A percentile compares a stretch with the other conserved stretches of the same genome.
Conservation (phyloP, 345 rosid genomes). For the Lepidium africanum region DNA sequence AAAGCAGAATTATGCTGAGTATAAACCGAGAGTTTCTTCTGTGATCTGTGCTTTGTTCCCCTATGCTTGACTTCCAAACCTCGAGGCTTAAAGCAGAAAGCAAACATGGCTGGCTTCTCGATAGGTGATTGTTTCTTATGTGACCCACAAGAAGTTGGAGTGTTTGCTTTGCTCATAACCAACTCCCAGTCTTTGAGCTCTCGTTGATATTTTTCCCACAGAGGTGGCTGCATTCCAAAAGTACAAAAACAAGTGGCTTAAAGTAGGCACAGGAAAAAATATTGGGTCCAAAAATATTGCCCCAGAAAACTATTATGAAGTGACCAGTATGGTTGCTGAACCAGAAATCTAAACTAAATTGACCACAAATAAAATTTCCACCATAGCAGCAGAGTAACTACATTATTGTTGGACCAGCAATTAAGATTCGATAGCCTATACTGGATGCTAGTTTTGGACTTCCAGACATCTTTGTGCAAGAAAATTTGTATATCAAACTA, state of each 20-base stretch:
- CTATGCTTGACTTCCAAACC: slow-evolving; percentile 86
- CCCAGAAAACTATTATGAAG: neutral
- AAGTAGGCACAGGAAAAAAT: neutral
- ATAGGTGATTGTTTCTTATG: slow-evolving; percentile 39
- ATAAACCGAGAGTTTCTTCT: slow-evolving; percentile 55
- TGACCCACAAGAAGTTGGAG: slow-evolving; percentile 37
- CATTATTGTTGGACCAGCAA: neutral
- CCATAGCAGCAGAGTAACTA: neutral
- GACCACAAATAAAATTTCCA: too few relatives aligned
- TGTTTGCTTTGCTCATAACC: slow-evolving; percentile 39
- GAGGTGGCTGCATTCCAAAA: slow-evolving; percentile 56
- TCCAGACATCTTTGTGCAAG: neutral
- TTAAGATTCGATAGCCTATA: neutral
- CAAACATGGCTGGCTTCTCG: slow-evolving; percentile 93
- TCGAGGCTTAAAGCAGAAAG: slow-evolving; percentile 95
- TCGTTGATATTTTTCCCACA: slow-evolving; percentile 84
- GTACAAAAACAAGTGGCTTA: slow-evolving; percentile 2
- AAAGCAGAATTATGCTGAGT: slow-evolving; percentile 39
- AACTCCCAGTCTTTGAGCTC: slow-evolving; percentile 80
- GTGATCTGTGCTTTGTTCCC: slow-evolving; percentile 89
- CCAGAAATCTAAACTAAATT: neutral
- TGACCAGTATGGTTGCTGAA: neutral
- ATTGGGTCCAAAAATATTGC: neutral
- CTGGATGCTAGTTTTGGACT: neutral
- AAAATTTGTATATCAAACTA: neutral